Evolutionary conservation across 106 monocot genomes (phyloP).

Genomic region (Iris macrosiphon): DNA sequence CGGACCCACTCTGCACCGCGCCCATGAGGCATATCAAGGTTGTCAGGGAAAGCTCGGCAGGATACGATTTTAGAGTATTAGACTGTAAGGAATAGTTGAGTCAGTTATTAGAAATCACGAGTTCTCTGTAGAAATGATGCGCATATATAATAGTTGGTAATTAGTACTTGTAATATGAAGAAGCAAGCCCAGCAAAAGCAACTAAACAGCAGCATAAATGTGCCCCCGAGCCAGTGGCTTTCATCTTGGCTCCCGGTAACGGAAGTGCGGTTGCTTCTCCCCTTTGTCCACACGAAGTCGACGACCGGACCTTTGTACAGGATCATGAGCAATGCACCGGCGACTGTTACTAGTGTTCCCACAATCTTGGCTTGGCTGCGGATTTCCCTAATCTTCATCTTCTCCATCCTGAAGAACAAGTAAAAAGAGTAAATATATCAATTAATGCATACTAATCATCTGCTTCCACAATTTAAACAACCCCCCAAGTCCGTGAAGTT

Average conservation of each 20-base stretch:
- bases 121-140: too few species aligned
- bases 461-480: too few species aligned
- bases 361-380: constrained; percentile 47
- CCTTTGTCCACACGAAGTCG: constrained; percentile 36
- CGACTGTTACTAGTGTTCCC: constrained; percentile 46
- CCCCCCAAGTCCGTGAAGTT: too few species aligned
- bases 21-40: constrained; percentile 66
- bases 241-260: constrained; percentile 3
- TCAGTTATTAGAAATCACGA: neutral
- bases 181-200: constrained; percentile 61
- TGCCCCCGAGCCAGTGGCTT: constrained; percentile 44
- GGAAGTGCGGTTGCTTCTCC: neutral
- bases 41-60: constrained; percentile 62
- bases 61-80: constrained; percentile 53
- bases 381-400: constrained; percentile 36
- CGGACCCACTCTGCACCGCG: constrained; percentile 23
- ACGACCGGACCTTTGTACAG: constrained; percentile 56
- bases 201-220: constrained; percentile 35
- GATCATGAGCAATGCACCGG: constrained; percentile 58
- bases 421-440: neutral
- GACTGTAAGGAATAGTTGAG: constrained; percentile 20
- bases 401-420: constrained; percentile 38
- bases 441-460: too few species aligned
- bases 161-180: constrained; percentile 62
- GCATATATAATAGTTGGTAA: neutral